Conservation (phyloP, 306 rosid genomes). For the Trifolium fragiferum region DNA sequence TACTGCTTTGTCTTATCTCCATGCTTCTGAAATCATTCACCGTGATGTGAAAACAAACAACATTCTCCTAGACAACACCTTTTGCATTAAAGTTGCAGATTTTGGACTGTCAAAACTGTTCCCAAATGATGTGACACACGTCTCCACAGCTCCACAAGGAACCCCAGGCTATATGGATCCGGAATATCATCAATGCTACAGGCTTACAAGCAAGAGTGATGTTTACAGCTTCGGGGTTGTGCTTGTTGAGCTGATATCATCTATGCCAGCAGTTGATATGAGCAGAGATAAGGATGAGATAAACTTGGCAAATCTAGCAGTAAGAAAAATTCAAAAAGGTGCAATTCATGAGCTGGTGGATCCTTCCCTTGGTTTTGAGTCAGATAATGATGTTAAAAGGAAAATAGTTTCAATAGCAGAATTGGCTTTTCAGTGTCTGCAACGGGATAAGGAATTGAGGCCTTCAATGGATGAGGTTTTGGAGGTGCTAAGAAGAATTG, state of each 20-base stretch:
- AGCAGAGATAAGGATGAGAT: slow-evolving; percentile 61
- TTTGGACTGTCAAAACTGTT: slow-evolving; percentile 68
- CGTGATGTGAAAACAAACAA: slow-evolving; percentile 77
- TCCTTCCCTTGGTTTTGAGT: slow-evolving; percentile 55
- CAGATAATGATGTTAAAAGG: slow-evolving; percentile 50
- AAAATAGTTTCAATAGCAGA: slow-evolving; percentile 54
- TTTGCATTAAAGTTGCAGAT: slow-evolving; percentile 71
- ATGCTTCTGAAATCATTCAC: slow-evolving; percentile 67
- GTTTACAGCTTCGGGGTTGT: slow-evolving; percentile 81
- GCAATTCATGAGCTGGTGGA: slow-evolving; percentile 59
- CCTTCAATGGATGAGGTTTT: slow-evolving; percentile 70
- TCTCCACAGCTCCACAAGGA: slow-evolving; percentile 79
- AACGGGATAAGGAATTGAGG: slow-evolving; percentile 64
- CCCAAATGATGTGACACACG: slow-evolving; percentile 62
- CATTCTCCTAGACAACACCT: slow-evolving; percentile 65
- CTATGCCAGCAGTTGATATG: slow-evolving; percentile 72
- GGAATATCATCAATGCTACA: slow-evolving; percentile 65
- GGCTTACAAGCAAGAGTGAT: slow-evolving; percentile 77
- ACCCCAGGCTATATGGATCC: slow-evolving; percentile 78
- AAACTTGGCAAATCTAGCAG: slow-evolving; percentile 64
- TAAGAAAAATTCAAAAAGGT: slow-evolving; percentile 55
- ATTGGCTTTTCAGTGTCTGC: slow-evolving; percentile 72
- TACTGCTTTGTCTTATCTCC: slow-evolving; percentile 65
- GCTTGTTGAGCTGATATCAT: slow-evolving; percentile 68
- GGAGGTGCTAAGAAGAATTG: slow-evolving; percentile 44